Conservation (phyloP, 805 yeast species). For the Saccharomycopsis olivae region DNA sequence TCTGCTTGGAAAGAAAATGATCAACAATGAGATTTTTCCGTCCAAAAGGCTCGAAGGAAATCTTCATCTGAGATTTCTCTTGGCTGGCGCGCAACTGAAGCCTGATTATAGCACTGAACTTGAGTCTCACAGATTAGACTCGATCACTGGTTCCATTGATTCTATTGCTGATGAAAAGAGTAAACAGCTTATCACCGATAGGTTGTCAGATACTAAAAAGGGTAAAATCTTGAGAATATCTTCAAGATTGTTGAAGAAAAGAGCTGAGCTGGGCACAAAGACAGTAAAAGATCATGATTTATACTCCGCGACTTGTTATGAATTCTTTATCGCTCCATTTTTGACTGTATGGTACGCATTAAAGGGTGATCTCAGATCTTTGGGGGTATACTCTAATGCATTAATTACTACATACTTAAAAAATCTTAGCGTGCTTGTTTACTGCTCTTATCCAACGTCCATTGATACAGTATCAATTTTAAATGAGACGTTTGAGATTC, state of each 20-base stretch:
- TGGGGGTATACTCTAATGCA: constrained; percentile 11
- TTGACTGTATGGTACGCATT: constrained; percentile 10
- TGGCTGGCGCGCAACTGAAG: too few relatives aligned
- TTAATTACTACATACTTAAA: constrained; percentile 9
- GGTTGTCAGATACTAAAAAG: not conserved
- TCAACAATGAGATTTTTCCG: constrained; percentile 6
- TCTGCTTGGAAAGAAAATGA: not conserved
- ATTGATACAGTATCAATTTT: constrained; percentile 1
- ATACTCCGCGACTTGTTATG: constrained; percentile 7
- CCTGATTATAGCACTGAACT: not conserved
- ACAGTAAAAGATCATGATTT: constrained; percentile 6
- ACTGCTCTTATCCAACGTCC: constrained; percentile 10
- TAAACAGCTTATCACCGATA: constrained; percentile 3
- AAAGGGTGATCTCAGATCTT: constrained; percentile 1
- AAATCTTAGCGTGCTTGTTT: constrained; percentile 10
- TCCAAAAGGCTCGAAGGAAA: constrained; percentile 1
- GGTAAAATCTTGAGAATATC: constrained; percentile 16
- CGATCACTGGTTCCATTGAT: constrained; percentile 3
- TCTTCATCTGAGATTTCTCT: constrained; percentile 5
- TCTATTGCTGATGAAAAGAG: constrained; percentile 2
- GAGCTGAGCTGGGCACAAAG: constrained; percentile 1
- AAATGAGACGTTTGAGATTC: constrained; percentile 7
- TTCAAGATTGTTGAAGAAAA: constrained; percentile 10
- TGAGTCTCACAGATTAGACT: constrained; percentile 13
- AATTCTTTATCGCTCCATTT: constrained; percentile 12